phyloP scores from a whole-genome alignment of 768 basidiomycete species.

The Lentinula guzmanii region DNA sequence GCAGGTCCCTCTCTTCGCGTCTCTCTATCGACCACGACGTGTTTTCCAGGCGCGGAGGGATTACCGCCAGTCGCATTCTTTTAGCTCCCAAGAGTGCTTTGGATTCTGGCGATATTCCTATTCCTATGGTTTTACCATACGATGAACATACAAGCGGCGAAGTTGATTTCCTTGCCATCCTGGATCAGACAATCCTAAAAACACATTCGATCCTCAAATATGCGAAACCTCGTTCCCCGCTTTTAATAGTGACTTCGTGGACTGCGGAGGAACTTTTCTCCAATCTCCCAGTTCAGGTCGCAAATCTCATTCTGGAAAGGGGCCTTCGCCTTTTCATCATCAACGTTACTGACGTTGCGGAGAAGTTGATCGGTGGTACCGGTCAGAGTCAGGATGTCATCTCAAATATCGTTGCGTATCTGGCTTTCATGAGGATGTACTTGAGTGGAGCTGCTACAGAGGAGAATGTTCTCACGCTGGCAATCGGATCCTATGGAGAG shows the following conservation, averaged over 20 bases:
- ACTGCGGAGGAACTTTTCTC: conserved; percentile 63
- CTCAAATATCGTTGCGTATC: conserved; percentile 57
- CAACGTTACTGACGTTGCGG: conserved; percentile 50
- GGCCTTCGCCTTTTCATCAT: conserved; percentile 54
- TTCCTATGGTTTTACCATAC: conserved; percentile 55
- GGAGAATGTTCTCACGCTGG: conserved; percentile 45
- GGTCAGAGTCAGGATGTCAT: conserved; percentile 31
- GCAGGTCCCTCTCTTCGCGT: conserved; percentile 47
- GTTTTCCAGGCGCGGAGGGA: conserved; percentile 67
- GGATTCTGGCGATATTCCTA: conserved; percentile 35
- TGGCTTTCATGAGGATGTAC: conserved; percentile 84
- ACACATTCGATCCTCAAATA: conserved; percentile 66
- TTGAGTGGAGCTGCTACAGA: conserved; percentile 59
- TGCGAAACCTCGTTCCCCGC: conserved; percentile 58
- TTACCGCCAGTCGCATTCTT: conserved; percentile 64
- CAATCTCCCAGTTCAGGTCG: conserved; percentile 52
- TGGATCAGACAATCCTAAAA: conserved; percentile 75
- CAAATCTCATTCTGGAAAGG: conserved; percentile 41
- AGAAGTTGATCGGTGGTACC: conserved; percentile 29
- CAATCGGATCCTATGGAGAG: conserved; percentile 38
- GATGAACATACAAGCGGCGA: conserved; percentile 35
- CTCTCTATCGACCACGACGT: conserved; percentile 68
- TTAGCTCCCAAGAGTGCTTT: conserved; percentile 41
- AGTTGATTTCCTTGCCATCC: conserved; percentile 67
- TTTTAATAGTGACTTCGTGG: conserved; percentile 77